Evolutionary conservation across 306 rosid species (phyloP).

Genomic region (Benincasa hispida): DNA sequence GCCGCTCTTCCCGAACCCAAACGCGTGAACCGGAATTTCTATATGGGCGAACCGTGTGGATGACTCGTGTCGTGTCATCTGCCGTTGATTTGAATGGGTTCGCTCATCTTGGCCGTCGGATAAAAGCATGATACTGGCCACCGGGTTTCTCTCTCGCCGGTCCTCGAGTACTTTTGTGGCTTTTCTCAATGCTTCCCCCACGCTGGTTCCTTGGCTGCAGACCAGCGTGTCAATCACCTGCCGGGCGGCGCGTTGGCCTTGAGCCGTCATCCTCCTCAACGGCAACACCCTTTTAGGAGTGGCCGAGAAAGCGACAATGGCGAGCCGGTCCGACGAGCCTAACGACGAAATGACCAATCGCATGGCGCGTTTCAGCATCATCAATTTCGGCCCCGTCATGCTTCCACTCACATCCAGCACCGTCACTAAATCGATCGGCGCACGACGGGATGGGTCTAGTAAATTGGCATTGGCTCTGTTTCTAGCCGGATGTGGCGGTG

Average conservation of each 20-base stretch:
- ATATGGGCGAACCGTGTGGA: not conserved
- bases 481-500: conserved; percentile 19
- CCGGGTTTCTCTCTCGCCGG: conserved; percentile 13
- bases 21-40: conserved; percentile 18
- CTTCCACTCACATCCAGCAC: conserved; percentile 25
- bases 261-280: conserved; percentile 14
- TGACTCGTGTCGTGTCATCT: not conserved
- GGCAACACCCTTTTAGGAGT: conserved; percentile 15
- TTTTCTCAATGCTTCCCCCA: conserved; percentile 12
- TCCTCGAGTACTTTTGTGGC: conserved; percentile 20
- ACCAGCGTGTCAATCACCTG: not conserved
- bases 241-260: conserved; percentile 7
- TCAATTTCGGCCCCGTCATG: conserved; percentile 20
- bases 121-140: conserved; percentile 20
- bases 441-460: conserved; percentile 16
- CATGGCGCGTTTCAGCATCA: conserved; percentile 14
- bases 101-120: conserved; percentile 21
- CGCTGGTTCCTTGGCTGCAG: conserved; percentile 15
- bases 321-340: conserved; percentile 21
- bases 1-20: conserved; percentile 20
- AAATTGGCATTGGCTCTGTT: conserved; percentile 2
- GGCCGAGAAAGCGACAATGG: conserved; percentile 16
- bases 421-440: conserved; percentile 21
- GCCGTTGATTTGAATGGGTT: not conserved
- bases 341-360: conserved; percentile 19